Evolutionary conservation across 2,329 filamentous ascomycete species (phyloP), one percentile per base, ranked within the genome.

Genomic region (Aspergillus sp.): DNA sequence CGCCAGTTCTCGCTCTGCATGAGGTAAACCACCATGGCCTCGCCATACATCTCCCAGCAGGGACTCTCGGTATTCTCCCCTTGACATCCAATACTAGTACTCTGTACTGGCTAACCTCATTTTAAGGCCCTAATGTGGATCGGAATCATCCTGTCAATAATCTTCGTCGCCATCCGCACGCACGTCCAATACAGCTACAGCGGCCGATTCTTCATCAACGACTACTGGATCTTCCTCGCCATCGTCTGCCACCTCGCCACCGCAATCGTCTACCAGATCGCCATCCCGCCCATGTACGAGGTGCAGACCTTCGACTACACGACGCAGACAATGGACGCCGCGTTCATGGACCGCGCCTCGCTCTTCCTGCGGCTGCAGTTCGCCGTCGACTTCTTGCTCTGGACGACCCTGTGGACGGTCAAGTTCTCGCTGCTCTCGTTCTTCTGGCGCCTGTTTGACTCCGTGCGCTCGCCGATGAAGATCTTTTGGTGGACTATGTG

Each of bases 371-470:
- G 49, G 2, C 36, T 52, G 1, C 49, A 52, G 49, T 52, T 43
- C 24, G 49, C 39, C 9, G 17, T 52, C 5, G 49, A 52, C 39
- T 52, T 52, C 41, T 6, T 52, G 15, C 38, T 52, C 49, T 52
- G 49, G 49, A 52, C 49, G 49, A 52, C 49, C 15, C 38, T 52
- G 39, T 52, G 49, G 49, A 17, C 49, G 15, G 49, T 52, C 22
- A 52, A 52, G 17, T 52, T 52, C 38, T 52, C 49, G 39, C 30
- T 52, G 15, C 38, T 52, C 20, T 52, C 32, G 13, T 52, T 52
- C 38, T 52, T 52, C 39, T 52, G 49, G 49, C 22, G 49, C 15
- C 17, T 52, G 49, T 52, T 52, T 17, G 49, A 52, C n/a, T 52
- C 49, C 8, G 49, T 52, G n/a, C 49, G 41, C 3, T 43, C 49